phyloP scores from a whole-genome alignment of 2,329 filamentous ascomycete species.

The Xylariaceae sp. region DNA sequence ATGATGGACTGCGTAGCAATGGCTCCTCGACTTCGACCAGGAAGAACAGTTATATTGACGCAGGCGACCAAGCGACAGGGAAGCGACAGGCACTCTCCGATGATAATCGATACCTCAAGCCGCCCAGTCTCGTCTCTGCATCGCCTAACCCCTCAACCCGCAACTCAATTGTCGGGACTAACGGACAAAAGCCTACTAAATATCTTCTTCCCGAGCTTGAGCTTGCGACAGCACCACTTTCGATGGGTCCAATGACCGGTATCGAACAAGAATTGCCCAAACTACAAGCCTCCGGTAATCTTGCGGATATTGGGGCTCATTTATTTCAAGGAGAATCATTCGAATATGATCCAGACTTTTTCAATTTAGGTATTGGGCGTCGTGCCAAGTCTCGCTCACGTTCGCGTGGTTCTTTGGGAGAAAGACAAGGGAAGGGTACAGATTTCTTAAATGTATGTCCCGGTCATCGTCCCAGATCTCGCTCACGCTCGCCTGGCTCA shows the following conservation, averaged over 20 bases:
- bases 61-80: background rate
- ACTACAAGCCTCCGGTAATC: conserved; percentile 43
- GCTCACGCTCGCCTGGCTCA: conserved; percentile 21
- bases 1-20: conserved; percentile 4
- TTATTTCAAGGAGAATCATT: conserved; percentile 40
- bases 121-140: background rate
- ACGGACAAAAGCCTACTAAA: conserved; percentile 1
- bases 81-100: background rate
- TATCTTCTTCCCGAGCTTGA: conserved; percentile 26
- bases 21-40: background rate
- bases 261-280: conserved; percentile 29
- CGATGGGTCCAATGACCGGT: conserved; percentile 25
- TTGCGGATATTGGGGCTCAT: conserved; percentile 43
- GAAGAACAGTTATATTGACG: conserved; percentile 15
- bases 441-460: conserved; percentile 29
- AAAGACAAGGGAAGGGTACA: conserved; percentile 25
- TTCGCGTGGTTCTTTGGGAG: conserved; percentile 19
- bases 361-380: conserved; percentile 34
- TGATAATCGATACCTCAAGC: background rate
- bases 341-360: conserved; percentile 26
- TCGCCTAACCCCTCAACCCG: background rate
- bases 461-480: conserved; percentile 41
- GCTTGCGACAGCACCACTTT: conserved; percentile 32
- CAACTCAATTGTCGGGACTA: background rate
- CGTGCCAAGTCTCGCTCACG: conserved; percentile 37